Percentiles rank a stretch among this genome's conserved stretches.
Conservation (phyloP, 257 asterid genomes). For the Handroanthus guayacan region DNA sequence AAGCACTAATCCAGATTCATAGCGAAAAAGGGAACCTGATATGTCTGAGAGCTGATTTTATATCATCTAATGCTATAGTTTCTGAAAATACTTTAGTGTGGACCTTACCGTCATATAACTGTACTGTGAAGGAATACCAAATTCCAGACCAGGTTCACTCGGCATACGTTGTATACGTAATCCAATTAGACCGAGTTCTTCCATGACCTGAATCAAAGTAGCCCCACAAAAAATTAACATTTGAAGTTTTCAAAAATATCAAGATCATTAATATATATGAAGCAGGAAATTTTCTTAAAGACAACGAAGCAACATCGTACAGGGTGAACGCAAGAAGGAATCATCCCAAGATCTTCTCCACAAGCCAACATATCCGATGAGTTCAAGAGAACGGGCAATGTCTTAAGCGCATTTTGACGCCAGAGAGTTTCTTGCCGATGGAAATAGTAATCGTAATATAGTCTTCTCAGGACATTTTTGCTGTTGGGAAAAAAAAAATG, state of each 20-base stretch:
- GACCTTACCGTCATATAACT: slow-evolving; percentile 85
- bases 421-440: slow-evolving; percentile 90
- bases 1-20: too few species aligned
- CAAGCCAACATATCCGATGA: slow-evolving; percentile 99
- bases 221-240: slow-evolving; percentile 12
- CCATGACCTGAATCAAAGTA: slow-evolving; percentile 77
- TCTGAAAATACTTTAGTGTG: background rate
- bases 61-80: too few species aligned
- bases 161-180: slow-evolving; percentile 98
- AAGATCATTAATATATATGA: background rate
- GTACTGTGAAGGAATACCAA: slow-evolving; percentile 96
- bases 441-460: slow-evolving; percentile 92
- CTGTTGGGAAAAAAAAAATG: slow-evolving; percentile 44
- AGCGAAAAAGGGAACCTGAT: too few species aligned
- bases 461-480: slow-evolving; percentile 74
- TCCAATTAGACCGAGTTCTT: slow-evolving; percentile 90
- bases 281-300: background rate
- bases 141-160: slow-evolving; percentile 78
- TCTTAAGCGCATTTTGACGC: slow-evolving; percentile 93
- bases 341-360: slow-evolving; percentile 97
- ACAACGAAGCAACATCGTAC: slow-evolving; percentile 51
- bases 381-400: slow-evolving; percentile 91
- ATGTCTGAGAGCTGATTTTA: too few species aligned
- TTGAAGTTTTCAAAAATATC: background rate
- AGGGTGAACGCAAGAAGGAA: slow-evolving; percentile 96